phyloP scores from a whole-genome alignment of 305 asterid species.

The Withania somnifera region DNA sequence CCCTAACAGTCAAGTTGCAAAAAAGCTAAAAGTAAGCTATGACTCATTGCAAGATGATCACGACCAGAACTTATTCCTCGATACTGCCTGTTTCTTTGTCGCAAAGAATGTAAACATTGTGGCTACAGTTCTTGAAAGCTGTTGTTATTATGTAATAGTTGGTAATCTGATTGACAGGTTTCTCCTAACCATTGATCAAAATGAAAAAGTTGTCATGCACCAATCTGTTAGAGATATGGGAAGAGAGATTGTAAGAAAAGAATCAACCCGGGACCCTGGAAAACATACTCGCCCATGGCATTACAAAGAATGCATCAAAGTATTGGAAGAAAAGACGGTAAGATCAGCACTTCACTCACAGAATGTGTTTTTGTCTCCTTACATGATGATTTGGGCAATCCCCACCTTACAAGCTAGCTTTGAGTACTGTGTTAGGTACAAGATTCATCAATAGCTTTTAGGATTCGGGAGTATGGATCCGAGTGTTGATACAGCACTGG shows the following conservation, averaged over 20 bases:
- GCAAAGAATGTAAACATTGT: neutral
- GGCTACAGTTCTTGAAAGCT: slow-evolving; percentile 2
- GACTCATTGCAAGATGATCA: slow-evolving; percentile 5
- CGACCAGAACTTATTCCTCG: slow-evolving; percentile 9
- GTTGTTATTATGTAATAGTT: neutral
- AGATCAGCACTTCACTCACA: neutral
- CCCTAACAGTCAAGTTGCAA: neutral
- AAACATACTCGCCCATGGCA: slow-evolving; percentile 10
- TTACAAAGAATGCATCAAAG: neutral
- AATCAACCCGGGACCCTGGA: neutral
- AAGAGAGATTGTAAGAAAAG: slow-evolving; percentile 7
- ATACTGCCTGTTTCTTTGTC: slow-evolving; percentile 13
- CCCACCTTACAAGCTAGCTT: no score
- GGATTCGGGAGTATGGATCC: no score
- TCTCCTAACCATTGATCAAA: neutral
- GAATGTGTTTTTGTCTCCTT: no score
- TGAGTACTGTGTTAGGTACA: no score
- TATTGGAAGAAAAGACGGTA: neutral
- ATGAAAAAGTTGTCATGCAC: slow-evolving; percentile 8
- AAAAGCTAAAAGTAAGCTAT: neutral
- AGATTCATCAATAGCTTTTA: no score
- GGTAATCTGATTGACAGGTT: slow-evolving; percentile 11
- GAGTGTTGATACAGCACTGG: no score
- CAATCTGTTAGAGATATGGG: slow-evolving; percentile 12
- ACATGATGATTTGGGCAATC: no score